phyloP scores from a whole-genome alignment of 805 yeast genomes.

The Blastobotrys mokoenaii region DNA sequence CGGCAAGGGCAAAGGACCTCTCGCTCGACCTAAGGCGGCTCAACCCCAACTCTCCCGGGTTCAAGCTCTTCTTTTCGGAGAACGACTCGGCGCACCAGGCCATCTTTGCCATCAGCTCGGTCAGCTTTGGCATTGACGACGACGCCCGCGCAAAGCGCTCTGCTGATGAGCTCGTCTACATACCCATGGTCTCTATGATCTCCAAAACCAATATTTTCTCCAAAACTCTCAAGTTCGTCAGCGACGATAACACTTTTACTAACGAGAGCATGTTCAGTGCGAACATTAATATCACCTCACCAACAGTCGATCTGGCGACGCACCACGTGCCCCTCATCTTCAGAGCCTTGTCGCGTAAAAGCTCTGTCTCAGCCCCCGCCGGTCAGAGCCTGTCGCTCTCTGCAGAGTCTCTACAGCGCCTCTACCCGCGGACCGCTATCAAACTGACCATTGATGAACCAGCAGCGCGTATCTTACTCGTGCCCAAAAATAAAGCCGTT shows the following conservation, averaged over 20 bases:
- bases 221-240: constrained; percentile 26
- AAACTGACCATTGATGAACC: constrained; percentile 28
- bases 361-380: constrained; percentile 1
- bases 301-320: constrained; percentile 31
- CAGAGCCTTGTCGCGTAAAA: neutral
- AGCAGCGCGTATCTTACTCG: constrained; percentile 25
- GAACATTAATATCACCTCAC: constrained; percentile 27
- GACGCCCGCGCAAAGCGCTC: neutral
- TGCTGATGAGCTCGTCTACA: constrained; percentile 31
- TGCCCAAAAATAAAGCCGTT: constrained; percentile 4
- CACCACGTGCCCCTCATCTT: constrained; percentile 28
- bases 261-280: constrained; percentile 25
- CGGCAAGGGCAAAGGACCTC: constrained; percentile 27
- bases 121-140: constrained; percentile 25
- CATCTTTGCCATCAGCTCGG: constrained; percentile 26
- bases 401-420: constrained; percentile 9
- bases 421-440: constrained; percentile 22
- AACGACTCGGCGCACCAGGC: constrained; percentile 34
- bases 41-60: constrained; percentile 33
- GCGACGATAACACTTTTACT: constrained; percentile 13
- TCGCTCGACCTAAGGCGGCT: constrained; percentile 31
- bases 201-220: constrained; percentile 30
- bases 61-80: constrained; percentile 28
- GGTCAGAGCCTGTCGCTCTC: neutral
- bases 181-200: constrained; percentile 30